Base-by-base conservation (phyloP, 805 yeast species). In the Saccharomycopsis sp. region DNA sequence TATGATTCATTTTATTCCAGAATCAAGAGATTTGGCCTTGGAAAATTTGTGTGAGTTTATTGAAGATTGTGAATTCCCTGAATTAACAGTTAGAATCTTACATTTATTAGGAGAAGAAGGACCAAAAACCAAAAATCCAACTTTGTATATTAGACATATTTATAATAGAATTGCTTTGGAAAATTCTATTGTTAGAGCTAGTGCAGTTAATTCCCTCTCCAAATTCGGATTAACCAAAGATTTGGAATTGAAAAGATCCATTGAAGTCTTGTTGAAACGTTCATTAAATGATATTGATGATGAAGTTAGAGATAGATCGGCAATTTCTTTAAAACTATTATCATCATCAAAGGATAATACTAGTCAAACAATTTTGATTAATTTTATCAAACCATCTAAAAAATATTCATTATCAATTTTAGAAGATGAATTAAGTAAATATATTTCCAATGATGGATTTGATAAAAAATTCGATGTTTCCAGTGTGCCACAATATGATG, bases 241-340 rank as follows among this genome's bases (percentile, higher is more conserved):
- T 50, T 72, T 71, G 13, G 67, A 70, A 21, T 73, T 88, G 47
- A 65, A 72, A 40, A 68, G 70, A 47, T 80, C 87, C 40, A 82
- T 89, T 51, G 70, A 70, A 51, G 80, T 82, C 45, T 69, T 92
- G 52, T 71, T 92, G 51, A 69, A 70, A 45, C 78, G 96, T 64
- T 86, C 95, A 51, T 72, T 87, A 49, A 82, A 74, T 49, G 98
- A 89, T 60, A 73, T 69, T 34, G 96, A 89, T 59, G 98, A 89
- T 61, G 98, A 89, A 63, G 98, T 92, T 26, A 85, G 98, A 67
- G 98, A 89, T 59, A 79, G 98, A 59, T 96, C 98, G 8, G 82
- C 94, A 2, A 67, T 89, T 51, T 79, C 95, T 2, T 69, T 89
- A 55, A 71, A 75, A 49, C 74, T 87, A 46, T 70, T 84, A 47